Conservation (phyloP, 345 rosid species). For the Acer negundo region DNA sequence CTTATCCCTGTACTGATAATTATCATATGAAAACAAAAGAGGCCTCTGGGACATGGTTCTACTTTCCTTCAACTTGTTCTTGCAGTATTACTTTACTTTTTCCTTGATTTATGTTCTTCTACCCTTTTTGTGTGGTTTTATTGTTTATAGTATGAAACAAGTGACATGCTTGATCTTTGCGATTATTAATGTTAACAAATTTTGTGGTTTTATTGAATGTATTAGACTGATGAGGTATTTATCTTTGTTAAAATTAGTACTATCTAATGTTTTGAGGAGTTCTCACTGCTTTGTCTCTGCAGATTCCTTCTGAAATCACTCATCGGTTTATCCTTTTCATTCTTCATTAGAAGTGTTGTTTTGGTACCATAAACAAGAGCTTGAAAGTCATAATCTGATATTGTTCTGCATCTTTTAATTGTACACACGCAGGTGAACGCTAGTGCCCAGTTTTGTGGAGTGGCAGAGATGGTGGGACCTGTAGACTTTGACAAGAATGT, state of each 20-base stretch:
- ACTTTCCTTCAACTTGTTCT: not conserved
- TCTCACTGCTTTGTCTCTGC: not conserved
- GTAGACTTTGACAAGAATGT: conserved; percentile 79
- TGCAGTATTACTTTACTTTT: not conserved
- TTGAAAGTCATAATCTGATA: not conserved
- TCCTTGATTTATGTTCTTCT: not conserved
- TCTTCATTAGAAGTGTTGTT: not conserved
- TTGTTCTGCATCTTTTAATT: not conserved
- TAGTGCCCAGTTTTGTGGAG: conserved; percentile 86
- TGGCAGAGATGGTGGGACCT: conserved; percentile 89
- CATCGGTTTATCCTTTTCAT: not conserved
- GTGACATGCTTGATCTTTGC: not conserved
- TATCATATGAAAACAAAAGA: not conserved
- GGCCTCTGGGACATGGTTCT: not conserved
- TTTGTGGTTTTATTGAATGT: not conserved
- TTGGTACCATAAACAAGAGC: not conserved
- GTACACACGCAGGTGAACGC: conserved; percentile 66
- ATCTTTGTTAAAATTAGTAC: not conserved
- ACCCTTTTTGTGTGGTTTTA: not conserved
- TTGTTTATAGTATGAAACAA: not conserved
- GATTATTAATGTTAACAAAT: not conserved
- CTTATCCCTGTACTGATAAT: not conserved
- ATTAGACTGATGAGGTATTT: not conserved
- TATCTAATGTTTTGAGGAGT: not conserved
- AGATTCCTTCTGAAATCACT: not conserved